Evolutionary conservation across 805 yeast species (phyloP), one percentile per base, ranked within the genome.

Genomic region (Yamadazyma ubonensis): DNA sequence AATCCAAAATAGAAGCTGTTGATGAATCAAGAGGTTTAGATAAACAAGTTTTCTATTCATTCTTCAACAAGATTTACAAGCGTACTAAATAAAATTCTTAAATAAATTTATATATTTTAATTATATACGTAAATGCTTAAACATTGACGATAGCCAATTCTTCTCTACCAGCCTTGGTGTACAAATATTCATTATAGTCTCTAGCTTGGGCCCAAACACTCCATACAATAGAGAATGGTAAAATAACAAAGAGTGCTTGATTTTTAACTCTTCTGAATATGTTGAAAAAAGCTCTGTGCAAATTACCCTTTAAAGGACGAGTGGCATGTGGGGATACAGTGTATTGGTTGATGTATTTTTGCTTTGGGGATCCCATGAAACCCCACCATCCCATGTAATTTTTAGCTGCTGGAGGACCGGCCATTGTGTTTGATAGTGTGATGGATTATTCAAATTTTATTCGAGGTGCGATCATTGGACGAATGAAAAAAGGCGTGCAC

Each of bases 311-410:
- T 65, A 93, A 77, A 43, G 97, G 97, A 65, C 79, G 81, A 70
- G 91, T 95, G 45, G 96, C 96, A 54, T 77, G 86, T 47, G 96
- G 95, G 51, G 99, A 86, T 49, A 93, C 89, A 41, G 96, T 75
- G 76, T 91, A 93, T 45, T 85, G 78, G 48, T 91, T 85, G 50
- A 84, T 74, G 71, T 87, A 83, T 68, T 86, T 86, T 74, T 87
- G 96, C 55, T 77, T 78, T 63, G 93, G 90, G 67, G 86, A 76
- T 61, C 95, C 96, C 61, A 89, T 68, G 72, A 75, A 67, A 61
- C 97, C 97, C 97, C 97, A 89, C 96, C 96, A 89, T 55, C 97
- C 97, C 91, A 86, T 83, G 61, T 84, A 89, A 59, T 88, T 62
- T 55, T 76, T 79, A 55, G 83, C 81, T 55, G 78, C 78, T 45